phyloP scores from a whole-genome alignment of 306 rosid genomes.

The Prunus davidiana region DNA sequence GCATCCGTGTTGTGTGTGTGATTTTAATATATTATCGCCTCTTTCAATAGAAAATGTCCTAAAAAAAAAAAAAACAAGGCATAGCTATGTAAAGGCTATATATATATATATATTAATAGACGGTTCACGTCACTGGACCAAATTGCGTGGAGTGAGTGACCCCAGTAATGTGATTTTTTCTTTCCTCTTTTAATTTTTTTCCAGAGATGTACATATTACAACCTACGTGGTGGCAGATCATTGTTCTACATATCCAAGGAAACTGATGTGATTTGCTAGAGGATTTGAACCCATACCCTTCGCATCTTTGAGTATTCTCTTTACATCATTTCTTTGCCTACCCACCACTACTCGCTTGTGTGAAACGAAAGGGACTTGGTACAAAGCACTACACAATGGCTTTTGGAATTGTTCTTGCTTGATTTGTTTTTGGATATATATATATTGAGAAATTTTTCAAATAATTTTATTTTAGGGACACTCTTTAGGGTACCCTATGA shows the following conservation, averaged over 20 bases:
- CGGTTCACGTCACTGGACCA: too few species aligned
- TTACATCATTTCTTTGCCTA: background rate
- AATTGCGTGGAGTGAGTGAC: too few species aligned
- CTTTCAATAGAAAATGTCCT: too few species aligned
- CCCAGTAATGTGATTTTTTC: too few species aligned
- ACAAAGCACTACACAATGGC: background rate
- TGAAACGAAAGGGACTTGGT: background rate
- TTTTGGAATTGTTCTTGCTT: background rate
- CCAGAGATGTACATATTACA: background rate
- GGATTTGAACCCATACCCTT: constrained; percentile 10
- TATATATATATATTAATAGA: too few species aligned
- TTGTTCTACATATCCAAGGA: background rate
- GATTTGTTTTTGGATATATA: background rate
- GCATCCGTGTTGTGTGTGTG: too few species aligned
- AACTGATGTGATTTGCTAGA: constrained; percentile 23
- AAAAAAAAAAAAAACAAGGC: background rate
- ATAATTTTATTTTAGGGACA: too few species aligned
- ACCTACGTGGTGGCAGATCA: constrained; percentile 18
- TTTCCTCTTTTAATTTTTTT: too few species aligned
- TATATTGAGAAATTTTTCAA: too few species aligned
- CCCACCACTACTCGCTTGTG: background rate
- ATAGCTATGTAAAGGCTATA: background rate
- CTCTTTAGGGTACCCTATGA: too few species aligned
- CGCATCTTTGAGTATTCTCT: background rate
- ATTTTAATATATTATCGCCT: too few species aligned